Conservation (phyloP, 2,329 filamentous ascomycete species). For the Alternaria sp. region DNA sequence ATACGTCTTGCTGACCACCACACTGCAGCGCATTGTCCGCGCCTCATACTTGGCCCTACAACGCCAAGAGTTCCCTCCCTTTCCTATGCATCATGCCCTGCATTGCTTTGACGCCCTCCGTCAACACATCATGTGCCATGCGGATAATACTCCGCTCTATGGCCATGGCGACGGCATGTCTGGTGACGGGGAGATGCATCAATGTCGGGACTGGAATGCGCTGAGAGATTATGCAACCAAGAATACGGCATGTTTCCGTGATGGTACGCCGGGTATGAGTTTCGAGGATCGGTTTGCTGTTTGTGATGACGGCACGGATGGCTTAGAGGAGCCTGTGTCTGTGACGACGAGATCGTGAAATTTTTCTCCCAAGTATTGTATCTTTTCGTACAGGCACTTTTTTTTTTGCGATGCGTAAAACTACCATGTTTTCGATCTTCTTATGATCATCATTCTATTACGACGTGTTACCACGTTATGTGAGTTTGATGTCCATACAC, state of each 20-base stretch:
- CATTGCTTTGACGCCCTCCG: conserved; percentile 31
- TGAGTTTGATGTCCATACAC: background rate
- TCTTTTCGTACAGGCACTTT: background rate
- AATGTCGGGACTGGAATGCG: conserved; percentile 27
- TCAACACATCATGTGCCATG: conserved; percentile 32
- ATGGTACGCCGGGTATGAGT: conserved; percentile 21
- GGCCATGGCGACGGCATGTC: conserved; percentile 22
- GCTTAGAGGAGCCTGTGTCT: conserved; percentile 7
- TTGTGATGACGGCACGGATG: conserved; percentile 18
- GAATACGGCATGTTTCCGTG: conserved; percentile 40
- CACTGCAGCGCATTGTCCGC: conserved; percentile 14
- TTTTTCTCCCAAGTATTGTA: background rate
- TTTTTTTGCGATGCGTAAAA: background rate
- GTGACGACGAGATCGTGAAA: background rate
- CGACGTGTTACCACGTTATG: background rate
- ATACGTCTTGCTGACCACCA: background rate
- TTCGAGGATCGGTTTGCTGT: conserved; percentile 14
- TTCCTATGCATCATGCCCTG: conserved; percentile 10
- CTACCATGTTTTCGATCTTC: too few relatives aligned
- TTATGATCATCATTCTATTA: too few relatives aligned
- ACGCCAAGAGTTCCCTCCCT: conserved; percentile 14
- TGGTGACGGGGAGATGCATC: conserved; percentile 27
- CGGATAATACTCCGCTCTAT: conserved; percentile 32
- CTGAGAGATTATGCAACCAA: conserved; percentile 28
- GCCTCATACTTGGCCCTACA: conserved; percentile 9